Evolutionary conservation across 2,329 filamentous ascomycete species (phyloP).

Genomic region (Penicillium sp.): DNA sequence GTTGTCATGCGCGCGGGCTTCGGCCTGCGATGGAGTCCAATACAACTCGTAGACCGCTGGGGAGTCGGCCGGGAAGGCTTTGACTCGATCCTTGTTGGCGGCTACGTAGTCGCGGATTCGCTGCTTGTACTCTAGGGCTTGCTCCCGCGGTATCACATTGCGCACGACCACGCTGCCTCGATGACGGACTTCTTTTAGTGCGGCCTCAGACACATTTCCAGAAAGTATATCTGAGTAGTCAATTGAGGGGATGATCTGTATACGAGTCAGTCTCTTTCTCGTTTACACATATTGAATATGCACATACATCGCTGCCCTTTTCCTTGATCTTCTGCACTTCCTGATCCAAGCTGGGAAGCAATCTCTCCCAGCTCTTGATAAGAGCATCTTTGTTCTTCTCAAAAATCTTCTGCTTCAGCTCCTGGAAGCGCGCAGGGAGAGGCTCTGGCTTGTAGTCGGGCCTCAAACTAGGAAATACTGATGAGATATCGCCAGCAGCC

Average conservation of each 20-base stretch:
- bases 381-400: slow-evolving; percentile 40
- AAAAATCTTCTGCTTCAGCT: slow-evolving; percentile 41
- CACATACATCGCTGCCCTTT: slow-evolving; percentile 41
- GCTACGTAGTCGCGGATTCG: slow-evolving; percentile 62
- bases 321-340: slow-evolving; percentile 43
- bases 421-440: slow-evolving; percentile 42
- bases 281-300: background rate
- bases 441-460: slow-evolving; percentile 43
- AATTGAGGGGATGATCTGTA: slow-evolving; percentile 43
- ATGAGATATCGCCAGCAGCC: slow-evolving; percentile 47
- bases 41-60: slow-evolving; percentile 73
- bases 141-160: slow-evolving; percentile 60
- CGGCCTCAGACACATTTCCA: slow-evolving; percentile 34
- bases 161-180: slow-evolving; percentile 62
- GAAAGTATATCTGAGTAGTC: slow-evolving; percentile 41
- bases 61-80: slow-evolving; percentile 62
- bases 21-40: slow-evolving; percentile 66
- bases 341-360: slow-evolving; percentile 39
- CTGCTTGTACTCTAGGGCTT: slow-evolving; percentile 63
- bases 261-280: slow-evolving; percentile 5
- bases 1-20: slow-evolving; percentile 63
- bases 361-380: slow-evolving; percentile 41
- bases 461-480: slow-evolving; percentile 47
- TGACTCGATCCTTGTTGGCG: slow-evolving; percentile 52
- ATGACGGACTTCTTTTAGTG: slow-evolving; percentile 52